Evolutionary conservation across 2,329 filamentous ascomycete species (phyloP).

Genomic region (Drechslerella dactyloides): DNA sequence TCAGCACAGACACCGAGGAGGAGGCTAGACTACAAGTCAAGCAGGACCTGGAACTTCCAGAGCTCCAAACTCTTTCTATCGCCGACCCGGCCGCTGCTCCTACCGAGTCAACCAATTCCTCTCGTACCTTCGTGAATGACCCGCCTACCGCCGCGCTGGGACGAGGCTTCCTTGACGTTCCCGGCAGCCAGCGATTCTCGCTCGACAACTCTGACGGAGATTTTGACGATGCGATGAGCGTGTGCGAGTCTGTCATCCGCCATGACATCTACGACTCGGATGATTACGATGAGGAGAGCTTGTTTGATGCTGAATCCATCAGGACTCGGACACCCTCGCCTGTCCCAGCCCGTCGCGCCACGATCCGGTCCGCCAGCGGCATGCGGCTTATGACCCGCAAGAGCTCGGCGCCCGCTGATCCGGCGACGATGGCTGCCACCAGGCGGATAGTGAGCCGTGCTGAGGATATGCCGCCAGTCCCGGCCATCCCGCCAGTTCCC

Average conservation of each 20-base stretch:
- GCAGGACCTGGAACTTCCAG: conserved; percentile 25
- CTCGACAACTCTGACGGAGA: conserved; percentile 25
- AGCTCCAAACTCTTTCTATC: conserved; percentile 20
- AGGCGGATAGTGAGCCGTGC: conserved; percentile 84
- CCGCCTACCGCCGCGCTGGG: conserved; percentile 1
- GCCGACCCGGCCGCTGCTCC: conserved; percentile 6
- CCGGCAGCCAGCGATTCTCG: conserved; percentile 13
- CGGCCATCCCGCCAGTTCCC: conserved; percentile 41
- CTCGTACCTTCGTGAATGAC: conserved; percentile 17
- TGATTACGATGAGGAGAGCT: conserved; percentile 56
- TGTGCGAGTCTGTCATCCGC: conserved; percentile 78
- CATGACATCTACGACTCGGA: conserved; percentile 66
- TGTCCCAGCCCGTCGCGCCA: conserved; percentile 82
- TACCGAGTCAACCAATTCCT: conserved; percentile 10
- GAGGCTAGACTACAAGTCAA: conserved; percentile 24
- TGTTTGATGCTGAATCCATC: conserved; percentile 51
- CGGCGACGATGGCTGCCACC: conserved; percentile 82
- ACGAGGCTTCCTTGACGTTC: conserved; percentile 18
- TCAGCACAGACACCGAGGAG: conserved; percentile 51
- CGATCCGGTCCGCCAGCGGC: conserved; percentile 80
- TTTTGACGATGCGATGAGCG: conserved; percentile 69
- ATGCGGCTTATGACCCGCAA: conserved; percentile 87
- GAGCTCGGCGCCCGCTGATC: conserved; percentile 84
- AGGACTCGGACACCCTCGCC: conserved; percentile 60
- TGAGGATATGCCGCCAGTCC: conserved; percentile 57